These are phyloP conservation scores for Beverwykella pulmonaria DNA, from an alignment of 495 filamentous ascomycete genomes.

Conservation along the genomic window DNA sequence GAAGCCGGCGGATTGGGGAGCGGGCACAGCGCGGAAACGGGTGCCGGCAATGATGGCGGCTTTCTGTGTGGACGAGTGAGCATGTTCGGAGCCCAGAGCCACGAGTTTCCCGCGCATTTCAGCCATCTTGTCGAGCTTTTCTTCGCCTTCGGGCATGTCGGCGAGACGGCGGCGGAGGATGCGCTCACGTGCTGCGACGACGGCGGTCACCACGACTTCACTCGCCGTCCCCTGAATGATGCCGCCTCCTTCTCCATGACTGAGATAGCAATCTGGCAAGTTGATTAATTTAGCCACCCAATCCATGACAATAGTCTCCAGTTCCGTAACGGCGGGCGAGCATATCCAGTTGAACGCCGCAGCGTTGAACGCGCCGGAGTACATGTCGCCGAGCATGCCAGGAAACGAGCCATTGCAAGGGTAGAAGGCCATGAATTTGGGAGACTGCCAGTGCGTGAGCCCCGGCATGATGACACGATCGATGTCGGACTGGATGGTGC, in stretches of 20 bases:
- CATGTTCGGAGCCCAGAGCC: slow-evolving; percentile 75
- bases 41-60: slow-evolving; percentile 84
- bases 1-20: slow-evolving; percentile 64
- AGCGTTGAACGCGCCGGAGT: slow-evolving; percentile 81
- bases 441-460: slow-evolving; percentile 92
- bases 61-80: slow-evolving; percentile 85
- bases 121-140: slow-evolving; percentile 66
- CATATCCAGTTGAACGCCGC: slow-evolving; percentile 98
- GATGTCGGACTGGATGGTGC: slow-evolving; percentile 80
- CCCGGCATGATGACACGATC: slow-evolving; percentile 89
- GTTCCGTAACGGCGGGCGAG: slow-evolving; percentile 90
- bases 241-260: slow-evolving; percentile 77
- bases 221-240: slow-evolving; percentile 94
- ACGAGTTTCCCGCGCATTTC: slow-evolving; percentile 71
- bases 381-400: slow-evolving; percentile 90
- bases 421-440: slow-evolving; percentile 97
- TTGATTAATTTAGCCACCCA: slow-evolving; percentile 79
- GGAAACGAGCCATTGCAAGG: slow-evolving; percentile 82
- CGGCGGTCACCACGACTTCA: slow-evolving; percentile 82
- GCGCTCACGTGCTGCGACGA: slow-evolving; percentile 87
- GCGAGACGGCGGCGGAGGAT: slow-evolving; percentile 29
- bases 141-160: slow-evolving; percentile 52
- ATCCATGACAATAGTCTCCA: slow-evolving; percentile 92
- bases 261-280: slow-evolving; percentile 76
- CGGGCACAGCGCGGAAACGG: slow-evolving; percentile 68